Conservation (phyloP, 1,284 basidiomycete genomes). For the Papiliotrema laurentii region DNA sequence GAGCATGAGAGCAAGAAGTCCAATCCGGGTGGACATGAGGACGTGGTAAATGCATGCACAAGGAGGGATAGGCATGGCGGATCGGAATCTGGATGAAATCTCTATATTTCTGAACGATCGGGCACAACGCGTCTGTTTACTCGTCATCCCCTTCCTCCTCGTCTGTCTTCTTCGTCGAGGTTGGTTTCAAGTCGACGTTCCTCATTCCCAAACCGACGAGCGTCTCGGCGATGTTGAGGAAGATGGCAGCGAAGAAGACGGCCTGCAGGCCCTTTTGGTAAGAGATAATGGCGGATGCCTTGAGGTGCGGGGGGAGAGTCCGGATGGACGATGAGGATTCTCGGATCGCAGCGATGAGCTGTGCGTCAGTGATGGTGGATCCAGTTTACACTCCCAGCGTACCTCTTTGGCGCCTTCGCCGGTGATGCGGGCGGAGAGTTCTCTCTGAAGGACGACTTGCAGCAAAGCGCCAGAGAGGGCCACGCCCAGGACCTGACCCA, state of each 20-base stretch:
- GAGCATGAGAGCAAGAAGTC: no score
- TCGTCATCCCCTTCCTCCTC: not conserved
- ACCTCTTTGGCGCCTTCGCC: conserved; percentile 68
- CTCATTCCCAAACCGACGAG: conserved; percentile 4
- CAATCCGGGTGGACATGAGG: no score
- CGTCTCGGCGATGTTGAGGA: conserved; percentile 12
- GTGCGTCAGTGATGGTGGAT: not conserved
- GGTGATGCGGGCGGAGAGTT: conserved; percentile 66
- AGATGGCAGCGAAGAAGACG: conserved; percentile 77
- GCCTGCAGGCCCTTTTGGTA: conserved; percentile 77
- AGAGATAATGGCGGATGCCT: conserved; percentile 67
- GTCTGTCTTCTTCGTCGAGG: not conserved
- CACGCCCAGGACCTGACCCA: conserved; percentile 85
- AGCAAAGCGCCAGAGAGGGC: conserved; percentile 74
- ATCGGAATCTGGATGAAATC: not conserved
- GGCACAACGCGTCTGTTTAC: not conserved
- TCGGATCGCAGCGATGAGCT: conserved; percentile 56
- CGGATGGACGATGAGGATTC: conserved; percentile 78
- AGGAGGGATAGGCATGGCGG: not conserved
- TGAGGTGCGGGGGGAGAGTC: conserved; percentile 59
- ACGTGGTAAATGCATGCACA: no score
- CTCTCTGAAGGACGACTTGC: conserved; percentile 66
- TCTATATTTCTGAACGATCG: not conserved
- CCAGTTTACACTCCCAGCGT: conserved; percentile 26
- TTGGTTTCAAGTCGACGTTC: not conserved